These are phyloP conservation scores for Apiotrichum montevideense DNA, from an alignment of 1,284 basidiomycete species.

Conservation along the genomic window DNA sequence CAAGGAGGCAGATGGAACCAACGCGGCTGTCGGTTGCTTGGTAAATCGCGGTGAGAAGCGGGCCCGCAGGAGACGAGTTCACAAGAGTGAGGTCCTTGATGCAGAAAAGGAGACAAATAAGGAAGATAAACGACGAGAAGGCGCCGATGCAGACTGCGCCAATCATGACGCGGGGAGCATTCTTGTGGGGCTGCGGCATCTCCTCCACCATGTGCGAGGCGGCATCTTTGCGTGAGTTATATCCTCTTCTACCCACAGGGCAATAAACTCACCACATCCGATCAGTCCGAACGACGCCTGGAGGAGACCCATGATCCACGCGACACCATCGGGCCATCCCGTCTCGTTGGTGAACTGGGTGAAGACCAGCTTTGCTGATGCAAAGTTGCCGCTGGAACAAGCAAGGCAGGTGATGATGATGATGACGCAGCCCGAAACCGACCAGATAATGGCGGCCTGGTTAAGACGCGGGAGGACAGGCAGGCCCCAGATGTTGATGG, in stretches of 20 bases:
- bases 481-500: constrained; percentile 38
- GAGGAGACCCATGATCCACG: constrained; percentile 49
- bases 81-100: constrained; percentile 56
- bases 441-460: constrained; percentile 42
- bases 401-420: constrained; percentile 47
- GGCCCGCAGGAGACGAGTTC: constrained; percentile 55
- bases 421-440: constrained; percentile 29
- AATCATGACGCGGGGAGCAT: constrained; percentile 50
- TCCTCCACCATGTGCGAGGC: constrained; percentile 40
- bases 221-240: constrained; percentile 16
- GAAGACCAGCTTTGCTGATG: constrained; percentile 47
- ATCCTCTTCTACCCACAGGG: too few relatives aligned
- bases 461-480: constrained; percentile 38
- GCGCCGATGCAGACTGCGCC: constrained; percentile 61
- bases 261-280: constrained; percentile 12
- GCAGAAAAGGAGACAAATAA: constrained; percentile 64
- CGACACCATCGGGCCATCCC: constrained; percentile 49
- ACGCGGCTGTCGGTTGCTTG: constrained; percentile 57
- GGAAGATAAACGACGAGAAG: constrained; percentile 56
- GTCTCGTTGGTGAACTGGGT: constrained; percentile 45
- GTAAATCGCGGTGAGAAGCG: constrained; percentile 62
- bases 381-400: constrained; percentile 39
- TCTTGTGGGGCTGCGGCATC: constrained; percentile 38
- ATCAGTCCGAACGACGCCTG: constrained; percentile 47
- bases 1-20: constrained; percentile 57